A percentile compares a stretch with the other conserved stretches of the same genome.
phyloP scores from a whole-genome alignment of 495 filamentous ascomycete genomes.

The Poronia punctata region DNA sequence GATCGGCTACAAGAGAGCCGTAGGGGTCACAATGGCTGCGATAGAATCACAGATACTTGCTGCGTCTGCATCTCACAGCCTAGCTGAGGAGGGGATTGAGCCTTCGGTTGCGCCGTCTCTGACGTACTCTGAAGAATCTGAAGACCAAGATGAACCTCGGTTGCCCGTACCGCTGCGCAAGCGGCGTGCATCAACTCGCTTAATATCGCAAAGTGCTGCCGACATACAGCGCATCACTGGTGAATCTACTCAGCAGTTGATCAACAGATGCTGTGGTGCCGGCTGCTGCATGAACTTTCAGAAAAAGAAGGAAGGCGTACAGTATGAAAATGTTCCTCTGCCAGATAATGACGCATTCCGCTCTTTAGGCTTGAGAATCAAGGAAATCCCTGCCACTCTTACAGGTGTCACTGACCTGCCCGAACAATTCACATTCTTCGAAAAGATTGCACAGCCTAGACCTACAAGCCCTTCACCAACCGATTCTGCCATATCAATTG shows the following conservation, averaged over 20 bases:
- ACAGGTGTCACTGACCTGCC: slow-evolving; percentile 65
- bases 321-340: slow-evolving; percentile 53
- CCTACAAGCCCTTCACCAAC: slow-evolving; percentile 31
- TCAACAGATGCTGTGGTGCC: slow-evolving; percentile 80
- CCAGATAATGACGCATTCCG: slow-evolving; percentile 81
- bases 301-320: slow-evolving; percentile 44
- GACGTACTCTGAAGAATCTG: slow-evolving; percentile 42
- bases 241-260: slow-evolving; percentile 52
- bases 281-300: slow-evolving; percentile 76
- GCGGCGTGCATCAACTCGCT: slow-evolving; percentile 70
- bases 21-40: slow-evolving; percentile 12
- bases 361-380: slow-evolving; percentile 67
- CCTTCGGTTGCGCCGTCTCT: slow-evolving; percentile 43
- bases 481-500: slow-evolving; percentile 29
- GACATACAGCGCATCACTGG: slow-evolving; percentile 67
- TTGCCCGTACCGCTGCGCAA: slow-evolving; percentile 31
- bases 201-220: slow-evolving; percentile 67
- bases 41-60: slow-evolving; percentile 11
- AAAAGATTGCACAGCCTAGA: slow-evolving; percentile 31
- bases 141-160: slow-evolving; percentile 33
- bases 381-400: slow-evolving; percentile 63
- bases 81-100: slow-evolving; percentile 26
- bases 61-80: slow-evolving; percentile 21
- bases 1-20: too few species aligned
- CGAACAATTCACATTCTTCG: slow-evolving; percentile 62